A percentile compares a stretch with the other conserved stretches of the same genome.
These are phyloP conservation scores for Suillus sp. DNA, from an alignment of 768 basidiomycete genomes.

Conservation along the genomic window DNA sequence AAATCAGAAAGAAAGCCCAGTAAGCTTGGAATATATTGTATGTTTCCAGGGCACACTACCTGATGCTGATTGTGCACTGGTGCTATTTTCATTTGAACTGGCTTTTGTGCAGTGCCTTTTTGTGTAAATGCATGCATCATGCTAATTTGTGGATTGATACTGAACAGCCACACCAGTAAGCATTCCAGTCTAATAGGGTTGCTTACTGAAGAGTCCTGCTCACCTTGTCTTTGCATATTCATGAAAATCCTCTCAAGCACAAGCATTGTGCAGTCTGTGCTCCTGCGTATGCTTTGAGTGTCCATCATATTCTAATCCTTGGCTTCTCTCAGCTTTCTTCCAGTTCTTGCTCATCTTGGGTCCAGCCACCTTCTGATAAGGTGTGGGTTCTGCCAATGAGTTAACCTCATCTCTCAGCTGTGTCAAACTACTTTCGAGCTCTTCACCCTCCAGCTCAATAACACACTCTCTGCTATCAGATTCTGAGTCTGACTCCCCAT, in stretches of 20 bases:
- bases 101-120: background rate
- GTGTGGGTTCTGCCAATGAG: no score
- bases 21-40: background rate
- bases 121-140: background rate
- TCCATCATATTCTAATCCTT: constrained; percentile 1
- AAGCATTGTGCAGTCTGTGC: background rate
- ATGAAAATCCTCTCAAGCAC: background rate
- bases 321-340: no score
- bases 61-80: background rate
- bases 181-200: no score
- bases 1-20: no score
- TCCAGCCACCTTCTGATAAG: no score
- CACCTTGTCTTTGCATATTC: constrained; percentile 3
- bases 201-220: no score
- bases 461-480: background rate
- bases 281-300: background rate
- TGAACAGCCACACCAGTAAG: no score
- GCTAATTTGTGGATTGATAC: background rate
- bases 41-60: background rate
- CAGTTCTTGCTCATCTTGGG: no score
- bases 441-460: background rate
- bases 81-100: background rate
- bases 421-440: no score
- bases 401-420: no score
- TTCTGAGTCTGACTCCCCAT: background rate